phyloP scores from a whole-genome alignment of 495 filamentous ascomycete genomes.

The Tuber aestivum region DNA sequence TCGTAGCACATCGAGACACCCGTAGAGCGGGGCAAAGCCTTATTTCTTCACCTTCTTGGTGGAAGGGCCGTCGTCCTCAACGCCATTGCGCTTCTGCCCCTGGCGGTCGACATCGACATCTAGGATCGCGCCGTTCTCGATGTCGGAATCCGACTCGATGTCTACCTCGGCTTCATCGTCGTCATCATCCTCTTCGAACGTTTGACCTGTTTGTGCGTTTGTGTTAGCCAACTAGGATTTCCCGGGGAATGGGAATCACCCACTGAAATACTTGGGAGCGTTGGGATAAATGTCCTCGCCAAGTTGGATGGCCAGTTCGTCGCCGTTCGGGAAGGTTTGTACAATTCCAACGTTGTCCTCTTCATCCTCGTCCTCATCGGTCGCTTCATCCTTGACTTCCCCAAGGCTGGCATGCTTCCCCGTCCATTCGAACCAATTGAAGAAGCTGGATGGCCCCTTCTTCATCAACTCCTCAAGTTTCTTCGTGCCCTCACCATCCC shows the following conservation, averaged over 20 bases:
- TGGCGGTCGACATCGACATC: slow-evolving; percentile 30
- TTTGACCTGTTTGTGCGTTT: slow-evolving; percentile 51
- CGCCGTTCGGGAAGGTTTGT: slow-evolving; percentile 76
- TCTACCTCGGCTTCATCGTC: slow-evolving; percentile 48
- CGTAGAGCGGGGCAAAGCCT: background rate
- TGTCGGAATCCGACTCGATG: slow-evolving; percentile 37
- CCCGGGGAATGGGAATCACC: slow-evolving; percentile 43
- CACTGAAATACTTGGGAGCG: slow-evolving; percentile 86
- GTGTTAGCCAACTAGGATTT: slow-evolving; percentile 20
- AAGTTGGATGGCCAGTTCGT: slow-evolving; percentile 69
- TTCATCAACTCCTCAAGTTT: slow-evolving; percentile 54
- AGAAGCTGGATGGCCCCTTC: slow-evolving; percentile 64
- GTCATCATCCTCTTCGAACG: slow-evolving; percentile 53
- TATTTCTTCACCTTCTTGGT: slow-evolving; percentile 39
- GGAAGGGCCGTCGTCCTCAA: slow-evolving; percentile 31
- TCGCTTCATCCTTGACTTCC: slow-evolving; percentile 46
- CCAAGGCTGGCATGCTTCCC: slow-evolving; percentile 53
- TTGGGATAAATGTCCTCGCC: slow-evolving; percentile 82
- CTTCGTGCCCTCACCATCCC: slow-evolving; percentile 47
- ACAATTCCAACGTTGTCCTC: slow-evolving; percentile 50
- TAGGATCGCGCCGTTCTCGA: slow-evolving; percentile 10
- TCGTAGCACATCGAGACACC: background rate
- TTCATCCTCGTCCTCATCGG: slow-evolving; percentile 50
- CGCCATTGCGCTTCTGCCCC: slow-evolving; percentile 48
- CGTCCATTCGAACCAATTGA: slow-evolving; percentile 76